A percentile compares a stretch with the other conserved stretches of the same genome.
Evolutionary conservation across 768 basidiomycete genomes (phyloP).

Genomic region (Mycena maculata): DNA sequence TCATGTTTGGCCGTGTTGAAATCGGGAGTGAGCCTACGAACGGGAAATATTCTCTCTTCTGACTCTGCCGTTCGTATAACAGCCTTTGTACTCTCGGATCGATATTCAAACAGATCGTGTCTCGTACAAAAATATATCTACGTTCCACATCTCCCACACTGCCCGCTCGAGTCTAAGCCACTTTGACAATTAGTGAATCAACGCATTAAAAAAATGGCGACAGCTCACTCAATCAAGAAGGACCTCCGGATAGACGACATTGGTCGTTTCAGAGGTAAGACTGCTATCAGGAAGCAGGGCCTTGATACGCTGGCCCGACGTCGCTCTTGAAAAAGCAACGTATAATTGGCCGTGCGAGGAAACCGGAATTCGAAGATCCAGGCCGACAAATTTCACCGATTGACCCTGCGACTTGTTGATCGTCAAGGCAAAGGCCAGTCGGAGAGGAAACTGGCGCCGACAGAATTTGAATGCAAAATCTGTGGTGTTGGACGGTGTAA

Average conservation of each 20-base stretch:
- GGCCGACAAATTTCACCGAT: conserved; percentile 1
- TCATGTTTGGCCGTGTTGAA: no score
- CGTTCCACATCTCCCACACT: neutral
- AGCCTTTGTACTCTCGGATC: no score
- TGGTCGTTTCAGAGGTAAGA: neutral
- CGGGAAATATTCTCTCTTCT: no score
- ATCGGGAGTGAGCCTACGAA: no score
- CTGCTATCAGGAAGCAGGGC: neutral
- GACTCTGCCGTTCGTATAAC: no score
- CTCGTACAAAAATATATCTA: no score
- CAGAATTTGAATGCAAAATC: conserved; percentile 44
- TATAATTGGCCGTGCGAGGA: conserved; percentile 3
- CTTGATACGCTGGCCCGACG: neutral
- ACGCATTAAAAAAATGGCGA: neutral
- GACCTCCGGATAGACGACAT: neutral
- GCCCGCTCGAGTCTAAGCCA: neutral
- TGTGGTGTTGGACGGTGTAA: conserved; percentile 42
- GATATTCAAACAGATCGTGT: no score
- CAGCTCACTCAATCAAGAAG: conserved; percentile 42
- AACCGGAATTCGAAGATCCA: neutral
- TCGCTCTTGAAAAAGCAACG: neutral
- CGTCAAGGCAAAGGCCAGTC: conserved; percentile 58
- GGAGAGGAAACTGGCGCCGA: conserved; percentile 55
- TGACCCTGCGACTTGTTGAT: conserved; percentile 55
- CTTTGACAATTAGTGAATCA: no score